Conservation (phyloP, 1,139 yeast genomes). For the Suhomyces terraborum region DNA sequence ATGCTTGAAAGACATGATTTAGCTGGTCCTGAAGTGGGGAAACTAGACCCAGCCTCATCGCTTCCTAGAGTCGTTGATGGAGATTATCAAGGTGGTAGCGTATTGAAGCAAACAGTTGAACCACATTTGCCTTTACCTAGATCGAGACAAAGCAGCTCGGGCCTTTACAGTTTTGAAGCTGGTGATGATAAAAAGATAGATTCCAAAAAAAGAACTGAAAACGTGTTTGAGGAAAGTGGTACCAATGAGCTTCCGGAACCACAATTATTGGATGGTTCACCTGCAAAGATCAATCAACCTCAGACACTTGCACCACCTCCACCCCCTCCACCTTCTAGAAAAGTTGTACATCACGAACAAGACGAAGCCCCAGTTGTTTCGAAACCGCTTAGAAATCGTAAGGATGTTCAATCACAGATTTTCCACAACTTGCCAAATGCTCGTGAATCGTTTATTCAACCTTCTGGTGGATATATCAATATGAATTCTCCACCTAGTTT, state of each 20-base stretch:
- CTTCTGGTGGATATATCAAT: constrained; percentile 15
- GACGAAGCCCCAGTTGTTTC: constrained; percentile 10
- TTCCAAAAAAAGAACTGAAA: constrained; percentile 27
- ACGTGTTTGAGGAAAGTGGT: constrained; percentile 8
- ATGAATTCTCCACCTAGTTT: constrained; percentile 17
- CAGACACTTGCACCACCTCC: constrained; percentile 34
- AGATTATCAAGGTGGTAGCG: constrained; percentile 6
- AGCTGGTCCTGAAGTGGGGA: constrained; percentile 15
- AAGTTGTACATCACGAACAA: constrained; percentile 38
- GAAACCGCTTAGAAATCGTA: constrained; percentile 27
- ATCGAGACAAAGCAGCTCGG: constrained; percentile 25
- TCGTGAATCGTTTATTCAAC: constrained; percentile 36
- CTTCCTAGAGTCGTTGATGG: constrained; percentile 5
- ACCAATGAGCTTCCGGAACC: constrained; percentile 23
- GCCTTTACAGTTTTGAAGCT: constrained; percentile 45
- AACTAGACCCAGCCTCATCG: constrained; percentile 8
- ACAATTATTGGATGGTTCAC: constrained; percentile 11
- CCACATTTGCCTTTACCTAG: constrained; percentile 11
- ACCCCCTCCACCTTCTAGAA: constrained; percentile 77
- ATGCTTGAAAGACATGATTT: constrained; percentile 40
- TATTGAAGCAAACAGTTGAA: constrained; percentile 6
- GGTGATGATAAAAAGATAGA: constrained; percentile 42
- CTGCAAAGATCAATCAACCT: constrained; percentile 7
- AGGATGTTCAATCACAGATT: constrained; percentile 54
- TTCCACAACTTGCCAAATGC: constrained; percentile 54